phyloP scores from a whole-genome alignment of 805 yeast species.

The Danielozyma ontarioensis region DNA sequence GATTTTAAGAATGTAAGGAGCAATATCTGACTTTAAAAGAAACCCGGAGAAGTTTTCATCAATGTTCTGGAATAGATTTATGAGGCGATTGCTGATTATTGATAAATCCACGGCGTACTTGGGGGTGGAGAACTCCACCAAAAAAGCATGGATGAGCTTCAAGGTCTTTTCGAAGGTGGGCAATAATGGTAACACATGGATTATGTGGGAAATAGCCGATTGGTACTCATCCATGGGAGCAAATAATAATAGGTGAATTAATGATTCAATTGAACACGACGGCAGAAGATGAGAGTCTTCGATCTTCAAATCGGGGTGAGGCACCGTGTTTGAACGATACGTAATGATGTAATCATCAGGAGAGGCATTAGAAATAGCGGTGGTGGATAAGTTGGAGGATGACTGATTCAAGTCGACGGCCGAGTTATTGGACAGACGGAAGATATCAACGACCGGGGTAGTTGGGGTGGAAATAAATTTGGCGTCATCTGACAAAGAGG shows the following conservation, averaged over 20 bases:
- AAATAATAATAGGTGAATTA: conserved; percentile 66
- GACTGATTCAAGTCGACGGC: too few species aligned
- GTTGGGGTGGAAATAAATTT: neutral
- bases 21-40: conserved; percentile 57
- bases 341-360: conserved; percentile 13
- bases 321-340: conserved; percentile 17
- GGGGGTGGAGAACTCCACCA: conserved; percentile 18
- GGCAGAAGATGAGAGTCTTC: conserved; percentile 41
- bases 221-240: conserved; percentile 9
- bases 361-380: too few species aligned
- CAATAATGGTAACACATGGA: conserved; percentile 29
- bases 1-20: conserved; percentile 52
- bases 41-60: conserved; percentile 62
- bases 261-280: conserved; percentile 61
- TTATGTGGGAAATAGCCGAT: conserved; percentile 9
- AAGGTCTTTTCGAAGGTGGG: conserved; percentile 28
- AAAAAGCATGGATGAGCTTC: conserved; percentile 11
- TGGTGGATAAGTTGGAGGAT: too few species aligned
- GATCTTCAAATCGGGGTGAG: conserved; percentile 36
- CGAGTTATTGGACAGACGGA: too few species aligned
- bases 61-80: conserved; percentile 50
- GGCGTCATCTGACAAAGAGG: neutral
- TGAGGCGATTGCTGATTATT: conserved; percentile 46
- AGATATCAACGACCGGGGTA: too few species aligned
- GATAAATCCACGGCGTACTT: conserved; percentile 16